These are phyloP conservation scores for Flaveria trinervia DNA, from an alignment of 129 eudicot genomes.

Conservation along the genomic window DNA sequence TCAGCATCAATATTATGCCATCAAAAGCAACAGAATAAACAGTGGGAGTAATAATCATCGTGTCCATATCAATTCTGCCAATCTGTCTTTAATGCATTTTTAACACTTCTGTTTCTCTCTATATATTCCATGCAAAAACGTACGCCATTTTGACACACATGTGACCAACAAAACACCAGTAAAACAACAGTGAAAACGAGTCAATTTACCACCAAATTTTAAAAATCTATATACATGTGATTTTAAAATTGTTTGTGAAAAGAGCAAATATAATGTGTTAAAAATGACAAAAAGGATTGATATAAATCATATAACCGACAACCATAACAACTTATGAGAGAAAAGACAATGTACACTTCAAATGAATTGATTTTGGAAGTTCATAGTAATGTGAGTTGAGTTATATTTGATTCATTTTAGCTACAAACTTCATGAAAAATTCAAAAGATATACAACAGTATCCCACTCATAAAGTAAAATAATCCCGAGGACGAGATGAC, in stretches of 20 bases:
- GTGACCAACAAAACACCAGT: slow-evolving; percentile 7
- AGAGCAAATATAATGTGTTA: not conserved
- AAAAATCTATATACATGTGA: not conserved
- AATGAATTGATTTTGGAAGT: slow-evolving; percentile 11
- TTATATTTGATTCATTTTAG: not conserved
- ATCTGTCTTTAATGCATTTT: slow-evolving; percentile 38
- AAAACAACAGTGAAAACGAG: not conserved
- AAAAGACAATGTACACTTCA: not conserved
- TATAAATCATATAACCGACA: not conserved
- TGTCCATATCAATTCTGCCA: slow-evolving; percentile 33
- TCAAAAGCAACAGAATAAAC: slow-evolving; percentile 39
- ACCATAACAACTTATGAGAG: not conserved
- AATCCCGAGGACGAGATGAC: too few species aligned
- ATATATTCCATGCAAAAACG: slow-evolving; percentile 53
- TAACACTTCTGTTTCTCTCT: slow-evolving; percentile 17
- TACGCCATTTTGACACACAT: slow-evolving; percentile 31
- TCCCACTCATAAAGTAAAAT: too few species aligned
- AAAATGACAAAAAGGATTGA: not conserved
- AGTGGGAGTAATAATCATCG: slow-evolving; percentile 35
- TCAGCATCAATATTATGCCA: slow-evolving; percentile 26
- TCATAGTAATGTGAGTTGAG: not conserved
- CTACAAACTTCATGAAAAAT: slow-evolving; percentile 1
- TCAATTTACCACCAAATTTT: slow-evolving; percentile 15
- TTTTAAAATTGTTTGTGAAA: slow-evolving; percentile 1
- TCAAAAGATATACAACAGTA: not conserved